These are phyloP conservation scores for Artemisia tridentata DNA, from an alignment of 129 eudicot species.

Conservation along the genomic window DNA sequence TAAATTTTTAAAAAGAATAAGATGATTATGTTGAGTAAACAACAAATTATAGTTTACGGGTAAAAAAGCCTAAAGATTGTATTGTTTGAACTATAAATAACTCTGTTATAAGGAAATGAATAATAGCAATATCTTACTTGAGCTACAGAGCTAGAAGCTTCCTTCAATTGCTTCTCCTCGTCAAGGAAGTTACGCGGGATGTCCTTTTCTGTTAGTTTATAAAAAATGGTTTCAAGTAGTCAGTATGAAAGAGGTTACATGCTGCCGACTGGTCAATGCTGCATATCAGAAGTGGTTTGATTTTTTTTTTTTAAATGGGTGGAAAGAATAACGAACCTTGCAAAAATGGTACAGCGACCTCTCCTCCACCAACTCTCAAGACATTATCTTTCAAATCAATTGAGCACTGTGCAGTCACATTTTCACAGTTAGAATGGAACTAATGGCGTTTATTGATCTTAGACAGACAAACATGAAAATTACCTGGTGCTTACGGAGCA, in stretches of 20 bases:
- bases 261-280: too few relatives aligned
- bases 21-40: neutral
- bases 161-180: constrained; percentile 67
- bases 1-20: constrained; percentile 23
- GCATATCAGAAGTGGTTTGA: too few relatives aligned
- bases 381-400: constrained; percentile 96
- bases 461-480: too few relatives aligned
- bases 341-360: constrained; percentile 91
- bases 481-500: constrained; percentile 87
- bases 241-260: too few relatives aligned
- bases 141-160: constrained; percentile 88
- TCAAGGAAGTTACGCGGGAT: constrained; percentile 73
- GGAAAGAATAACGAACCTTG: constrained; percentile 41
- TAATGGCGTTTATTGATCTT: too few relatives aligned
- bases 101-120: too few relatives aligned
- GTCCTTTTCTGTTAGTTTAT: constrained; percentile 67
- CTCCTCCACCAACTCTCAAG: constrained; percentile 96
- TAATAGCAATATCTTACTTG: constrained; percentile 52
- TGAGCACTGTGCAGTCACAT: constrained; percentile 38
- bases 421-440: too few relatives aligned
- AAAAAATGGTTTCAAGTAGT: constrained; percentile 2
- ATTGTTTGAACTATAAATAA: too few relatives aligned
- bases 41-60: too few relatives aligned
- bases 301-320: too few relatives aligned
- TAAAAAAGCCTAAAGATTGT: too few relatives aligned